phyloP scores from a whole-genome alignment of 2,329 filamentous ascomycete species.

The Chrysoporthe cubensis region DNA sequence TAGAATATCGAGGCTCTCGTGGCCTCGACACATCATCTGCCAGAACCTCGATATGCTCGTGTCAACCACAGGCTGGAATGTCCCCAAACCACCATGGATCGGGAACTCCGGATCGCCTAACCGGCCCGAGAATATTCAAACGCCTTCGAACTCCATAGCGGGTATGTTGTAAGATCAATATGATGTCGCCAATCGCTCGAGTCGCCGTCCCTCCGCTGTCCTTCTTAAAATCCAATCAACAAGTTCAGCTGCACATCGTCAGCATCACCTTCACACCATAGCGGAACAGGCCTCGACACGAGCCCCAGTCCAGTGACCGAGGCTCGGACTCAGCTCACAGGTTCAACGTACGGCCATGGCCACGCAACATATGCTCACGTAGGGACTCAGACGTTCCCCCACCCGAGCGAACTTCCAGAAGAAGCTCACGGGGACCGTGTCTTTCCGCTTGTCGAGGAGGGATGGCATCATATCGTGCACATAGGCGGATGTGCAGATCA shows the following conservation, averaged over 20 bases:
- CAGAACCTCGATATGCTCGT: not conserved
- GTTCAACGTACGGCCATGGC: conserved; percentile 78
- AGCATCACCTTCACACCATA: conserved; percentile 11
- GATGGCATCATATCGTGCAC: conserved; percentile 86
- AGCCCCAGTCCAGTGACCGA: not conserved
- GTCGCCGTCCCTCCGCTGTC: conserved; percentile 3
- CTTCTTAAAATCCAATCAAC: conserved; percentile 24
- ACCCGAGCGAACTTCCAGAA: conserved; percentile 97
- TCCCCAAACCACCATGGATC: not conserved
- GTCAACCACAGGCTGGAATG: not conserved
- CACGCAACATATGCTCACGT: conserved; percentile 91
- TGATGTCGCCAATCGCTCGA: conserved; percentile 18
- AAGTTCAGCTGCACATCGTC: conserved; percentile 21
- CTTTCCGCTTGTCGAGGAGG: conserved; percentile 89
- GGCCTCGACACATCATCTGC: not conserved
- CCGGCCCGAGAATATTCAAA: not conserved
- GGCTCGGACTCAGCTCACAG: not conserved
- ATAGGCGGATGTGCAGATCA: conserved; percentile 96
- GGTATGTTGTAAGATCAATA: conserved; percentile 15
- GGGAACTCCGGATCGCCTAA: too few relatives aligned
- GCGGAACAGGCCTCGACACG: not conserved
- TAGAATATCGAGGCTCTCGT: not conserved
- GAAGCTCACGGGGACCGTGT: conserved; percentile 71
- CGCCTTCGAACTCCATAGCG: conserved; percentile 22
- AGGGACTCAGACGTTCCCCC: conserved; percentile 90